phyloP scores from a whole-genome alignment of 75 land plant genomes.

The Pinus taeda region DNA sequence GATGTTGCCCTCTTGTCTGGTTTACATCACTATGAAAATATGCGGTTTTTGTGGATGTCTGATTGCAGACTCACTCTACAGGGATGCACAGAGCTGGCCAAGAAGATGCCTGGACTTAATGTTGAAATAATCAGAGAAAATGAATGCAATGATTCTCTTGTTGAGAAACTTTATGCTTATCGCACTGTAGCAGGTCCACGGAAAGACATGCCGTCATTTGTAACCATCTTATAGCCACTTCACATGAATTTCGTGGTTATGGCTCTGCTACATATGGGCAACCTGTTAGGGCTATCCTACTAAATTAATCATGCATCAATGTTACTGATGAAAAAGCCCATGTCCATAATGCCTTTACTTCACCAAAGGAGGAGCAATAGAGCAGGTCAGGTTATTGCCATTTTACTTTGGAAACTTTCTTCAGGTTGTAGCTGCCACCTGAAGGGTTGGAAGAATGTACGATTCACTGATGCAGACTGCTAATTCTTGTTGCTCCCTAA shows the following conservation, averaged over 20 bases:
- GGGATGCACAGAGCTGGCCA: constrained; percentile 69
- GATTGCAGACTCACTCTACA: constrained; percentile 48
- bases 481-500: not conserved
- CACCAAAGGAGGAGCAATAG: constrained; percentile 39
- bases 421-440: constrained; percentile 1
- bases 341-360: not conserved
- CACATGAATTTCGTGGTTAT: not conserved
- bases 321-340: not conserved
- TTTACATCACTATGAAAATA: constrained; percentile 70
- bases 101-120: constrained; percentile 54
- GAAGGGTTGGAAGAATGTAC: constrained; percentile 6
- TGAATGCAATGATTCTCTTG: constrained; percentile 16
- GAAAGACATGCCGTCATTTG: constrained; percentile 69
- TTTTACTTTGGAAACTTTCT: constrained; percentile 2
- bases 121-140: constrained; percentile 67
- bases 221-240: constrained; percentile 34
- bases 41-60: constrained; percentile 98
- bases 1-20: constrained; percentile 76
- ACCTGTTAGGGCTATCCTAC: not conserved
- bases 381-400: constrained; percentile 7
- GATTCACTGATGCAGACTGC: not conserved
- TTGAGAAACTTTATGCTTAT: constrained; percentile 82
- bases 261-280: not conserved
- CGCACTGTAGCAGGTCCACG: constrained; percentile 82
- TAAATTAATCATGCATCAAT: not conserved